Evolutionary conservation across 1,284 basidiomycete genomes (phyloP).

Genomic region (Fomitopsis schrenkii): DNA sequence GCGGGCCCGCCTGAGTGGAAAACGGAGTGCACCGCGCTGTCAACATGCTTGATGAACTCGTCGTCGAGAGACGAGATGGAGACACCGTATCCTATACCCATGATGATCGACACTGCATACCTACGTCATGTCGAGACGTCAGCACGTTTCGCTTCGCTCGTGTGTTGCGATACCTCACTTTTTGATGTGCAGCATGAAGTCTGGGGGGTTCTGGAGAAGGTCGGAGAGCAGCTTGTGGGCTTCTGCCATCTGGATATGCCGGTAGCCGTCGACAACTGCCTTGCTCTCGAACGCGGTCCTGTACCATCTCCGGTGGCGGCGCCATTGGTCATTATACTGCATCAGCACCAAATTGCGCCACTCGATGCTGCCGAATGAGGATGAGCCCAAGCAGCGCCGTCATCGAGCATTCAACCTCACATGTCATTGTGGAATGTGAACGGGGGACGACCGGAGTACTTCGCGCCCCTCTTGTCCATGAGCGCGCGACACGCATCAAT

Average conservation of each 20-base stretch:
- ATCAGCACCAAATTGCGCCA: slow-evolving; percentile 24
- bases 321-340: slow-evolving; percentile 25
- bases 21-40: slow-evolving; percentile 10
- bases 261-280: slow-evolving; percentile 19
- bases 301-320: slow-evolving; percentile 26
- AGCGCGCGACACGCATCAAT: slow-evolving; percentile 15
- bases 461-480: slow-evolving; percentile 15
- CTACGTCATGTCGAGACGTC: not conserved
- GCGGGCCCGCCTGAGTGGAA: slow-evolving; percentile 13
- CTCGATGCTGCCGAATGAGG: slow-evolving; percentile 17
- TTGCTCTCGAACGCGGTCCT: slow-evolving; percentile 25
- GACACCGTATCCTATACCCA: slow-evolving; percentile 15
- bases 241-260: slow-evolving; percentile 21
- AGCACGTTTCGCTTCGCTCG: no score
- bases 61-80: slow-evolving; percentile 10
- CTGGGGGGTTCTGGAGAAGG: slow-evolving; percentile 19
- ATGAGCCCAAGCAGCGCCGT: not conserved
- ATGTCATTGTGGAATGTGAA: slow-evolving; percentile 1
- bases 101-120: slow-evolving; percentile 9
- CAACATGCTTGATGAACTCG: slow-evolving; percentile 12
- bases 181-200: slow-evolving; percentile 21
- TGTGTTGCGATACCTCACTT: slow-evolving; percentile 11
- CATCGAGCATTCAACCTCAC: not conserved
- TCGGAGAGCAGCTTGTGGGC: slow-evolving; percentile 22
- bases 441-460: slow-evolving; percentile 15